Evolutionary conservation across 2,329 filamentous ascomycete species (phyloP).

Genomic region (Colletotrichum sp.): DNA sequence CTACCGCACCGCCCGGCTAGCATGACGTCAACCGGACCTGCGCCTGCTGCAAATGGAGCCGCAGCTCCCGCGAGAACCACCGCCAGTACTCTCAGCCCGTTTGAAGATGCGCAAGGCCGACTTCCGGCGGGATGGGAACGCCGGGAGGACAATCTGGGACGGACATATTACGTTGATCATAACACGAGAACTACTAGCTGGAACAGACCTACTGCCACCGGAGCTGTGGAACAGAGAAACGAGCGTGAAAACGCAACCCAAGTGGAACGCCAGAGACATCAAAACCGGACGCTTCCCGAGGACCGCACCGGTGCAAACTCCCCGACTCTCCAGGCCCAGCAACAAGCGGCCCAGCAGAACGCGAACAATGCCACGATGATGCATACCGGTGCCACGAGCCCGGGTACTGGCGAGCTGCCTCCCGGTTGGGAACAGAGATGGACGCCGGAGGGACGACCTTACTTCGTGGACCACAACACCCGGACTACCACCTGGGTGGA

Average conservation of each 20-base stretch:
- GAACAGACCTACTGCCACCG: constrained; percentile 85
- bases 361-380: constrained; percentile 80
- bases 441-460: constrained; percentile 92
- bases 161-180: constrained; percentile 98
- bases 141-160: constrained; percentile 89
- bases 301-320: constrained; percentile 94
- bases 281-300: constrained; percentile 94
- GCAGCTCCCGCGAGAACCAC: constrained; percentile 31
- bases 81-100: constrained; percentile 73
- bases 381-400: constrained; percentile 92
- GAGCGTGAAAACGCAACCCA: constrained; percentile 91
- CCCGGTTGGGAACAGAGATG: constrained; percentile 96
- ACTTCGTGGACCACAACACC: constrained; percentile 99
- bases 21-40: constrained; percentile 37
- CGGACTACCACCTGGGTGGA: constrained; percentile 99
- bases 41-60: constrained; percentile 36
- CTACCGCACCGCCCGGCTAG: constrained; percentile 54
- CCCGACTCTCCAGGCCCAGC: constrained; percentile 71
- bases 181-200: constrained; percentile 97
- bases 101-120: constrained; percentile 94
- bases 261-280: constrained; percentile 89
- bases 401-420: constrained; percentile 92
- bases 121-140: constrained; percentile 95
- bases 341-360: constrained; percentile 39
- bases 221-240: constrained; percentile 75